Percentiles rank a stretch among this genome's conserved stretches.
Evolutionary conservation across 441 rosid genomes (phyloP).

Genomic region (Capsella rubella): DNA sequence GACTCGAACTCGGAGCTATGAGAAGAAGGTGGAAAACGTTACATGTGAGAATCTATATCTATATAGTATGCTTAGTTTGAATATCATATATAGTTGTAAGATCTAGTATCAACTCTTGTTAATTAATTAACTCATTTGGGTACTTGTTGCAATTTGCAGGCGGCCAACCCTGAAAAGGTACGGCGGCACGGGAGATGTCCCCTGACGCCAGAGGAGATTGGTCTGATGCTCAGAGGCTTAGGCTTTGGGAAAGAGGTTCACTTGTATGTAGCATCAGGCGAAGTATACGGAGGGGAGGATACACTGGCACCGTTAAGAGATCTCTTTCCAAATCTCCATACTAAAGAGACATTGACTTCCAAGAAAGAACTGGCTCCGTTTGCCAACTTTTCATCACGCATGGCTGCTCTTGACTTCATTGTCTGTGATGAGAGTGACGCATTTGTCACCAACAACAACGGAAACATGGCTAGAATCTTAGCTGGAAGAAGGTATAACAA

Average conservation of each 20-base stretch:
- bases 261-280: conserved; percentile 70
- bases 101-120: background rate
- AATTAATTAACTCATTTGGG: conserved; percentile 1
- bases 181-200: conserved; percentile 67
- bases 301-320: conserved; percentile 64
- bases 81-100: background rate
- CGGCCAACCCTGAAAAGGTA: conserved; percentile 62
- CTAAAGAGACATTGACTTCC: conserved; percentile 62
- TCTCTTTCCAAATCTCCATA: conserved; percentile 65
- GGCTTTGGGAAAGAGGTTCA: conserved; percentile 69
- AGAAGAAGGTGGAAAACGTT: conserved; percentile 70
- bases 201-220: conserved; percentile 68
- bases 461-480: conserved; percentile 73
- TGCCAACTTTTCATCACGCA: conserved; percentile 60
- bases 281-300: conserved; percentile 66
- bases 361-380: conserved; percentile 57
- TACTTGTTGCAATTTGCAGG: conserved; percentile 46
- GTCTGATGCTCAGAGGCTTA: conserved; percentile 69
- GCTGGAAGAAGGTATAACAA: conserved; percentile 63
- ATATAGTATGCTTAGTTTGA: conserved; percentile 4
- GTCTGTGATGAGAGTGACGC: conserved; percentile 72
- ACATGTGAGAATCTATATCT: conserved; percentile 47
- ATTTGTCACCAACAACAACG: conserved; percentile 70
- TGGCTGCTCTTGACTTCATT: conserved; percentile 76
- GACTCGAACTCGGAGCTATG: conserved; percentile 58